Evolutionary conservation across 2,329 filamentous ascomycete genomes (phyloP), one percentile per base, ranked within the genome.

Genomic region (Penicillium sp.): DNA sequence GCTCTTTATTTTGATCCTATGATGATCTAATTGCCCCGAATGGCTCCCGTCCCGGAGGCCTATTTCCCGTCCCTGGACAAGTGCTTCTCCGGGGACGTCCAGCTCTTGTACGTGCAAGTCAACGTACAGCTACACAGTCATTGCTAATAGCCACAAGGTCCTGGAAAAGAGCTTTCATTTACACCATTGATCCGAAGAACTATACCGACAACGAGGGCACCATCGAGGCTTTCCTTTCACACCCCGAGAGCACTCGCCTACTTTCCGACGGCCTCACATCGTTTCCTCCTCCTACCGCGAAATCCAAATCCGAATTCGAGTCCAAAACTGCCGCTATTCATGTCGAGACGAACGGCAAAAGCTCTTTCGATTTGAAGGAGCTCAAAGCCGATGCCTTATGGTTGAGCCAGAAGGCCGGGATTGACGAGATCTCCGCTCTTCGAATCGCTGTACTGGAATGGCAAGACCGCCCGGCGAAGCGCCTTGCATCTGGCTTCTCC

Each of bases 251-350:
- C 61, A 77, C 86, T 62, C 77, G 82, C 50, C 79, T 92, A 54
- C 81, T 97, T 54, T 85, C 83, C 61, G 81, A 83, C 51, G 88
- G 90, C 24, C 81, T 86, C 66, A 81, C 81, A 58, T 85, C 87
- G 40, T 96, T 93, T 71, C 76, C 83, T 54, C 66, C 80, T 59
- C 79, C 87, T 1, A 85, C 82, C 60, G 70, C 84, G 48, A 79
- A 84, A 64, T 83, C 88, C 29, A 89, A 87, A 72, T 80, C 83
- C 61, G 82, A 83, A 16, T 95, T 95, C 68, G 89, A 95, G 56
- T 89, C 89, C 18, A 92, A 88, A 73, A 96, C 90, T 1, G 89
- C 92, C 21, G 89, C 92, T 5, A 95, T 97, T 57, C 88, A 96
- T 70, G 84, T 92, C 45, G 85, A 90, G 1, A 85, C 88, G 16